Evolutionary conservation across 768 basidiomycete genomes (phyloP), one percentile per base, ranked within the genome.

Genomic region (Tricholoma flavovirens): DNA sequence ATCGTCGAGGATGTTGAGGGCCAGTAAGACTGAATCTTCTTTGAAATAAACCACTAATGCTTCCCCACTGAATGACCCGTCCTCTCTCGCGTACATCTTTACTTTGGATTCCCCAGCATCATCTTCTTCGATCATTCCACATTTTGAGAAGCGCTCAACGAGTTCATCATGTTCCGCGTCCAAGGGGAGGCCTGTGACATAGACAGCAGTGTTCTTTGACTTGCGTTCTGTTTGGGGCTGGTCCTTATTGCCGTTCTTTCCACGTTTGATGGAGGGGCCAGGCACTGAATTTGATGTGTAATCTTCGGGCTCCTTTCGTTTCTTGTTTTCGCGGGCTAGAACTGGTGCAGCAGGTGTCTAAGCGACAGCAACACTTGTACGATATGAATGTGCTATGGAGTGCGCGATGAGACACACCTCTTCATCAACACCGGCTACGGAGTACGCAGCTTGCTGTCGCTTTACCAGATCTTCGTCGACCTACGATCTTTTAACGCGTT

Each of bases 1-100:
- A 57, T 98, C 96, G 68, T 98, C 95, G 58, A 98, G 75, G 53
- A 98, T 76, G 61, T 78, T 88, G 59, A 90, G 66, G 8, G 95
- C 96, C 53, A 98, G 77, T 3, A 75, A 71, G 17, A 98, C 97
- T n/a, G 89, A 92, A 58, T 93, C 95, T 68, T 96, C 93, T 70
- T 97, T 97, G 79, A 98, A 96, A 71, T 90, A 99, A 32, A 98
- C 93, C 56, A 99, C 87, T 60, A 98, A 73, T 2, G 94, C 96
- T 62, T 98, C 96, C 36, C 97, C 96, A 62, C 83, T 97, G 71
- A 98, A 97, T 22, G 80, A 67, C 32, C 95, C 94, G 58, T 90
- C 83, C 5, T 91, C 92, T 56, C 83, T 83, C 46, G 90, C 88
- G 70, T 99, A 99, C 76, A 98, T 78, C 77, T 99, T 99, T 68